Evolutionary conservation across 108 stramenopile species (phyloP), one percentile per base, ranked within the genome.

Genomic region (Craspedostauros australis): DNA sequence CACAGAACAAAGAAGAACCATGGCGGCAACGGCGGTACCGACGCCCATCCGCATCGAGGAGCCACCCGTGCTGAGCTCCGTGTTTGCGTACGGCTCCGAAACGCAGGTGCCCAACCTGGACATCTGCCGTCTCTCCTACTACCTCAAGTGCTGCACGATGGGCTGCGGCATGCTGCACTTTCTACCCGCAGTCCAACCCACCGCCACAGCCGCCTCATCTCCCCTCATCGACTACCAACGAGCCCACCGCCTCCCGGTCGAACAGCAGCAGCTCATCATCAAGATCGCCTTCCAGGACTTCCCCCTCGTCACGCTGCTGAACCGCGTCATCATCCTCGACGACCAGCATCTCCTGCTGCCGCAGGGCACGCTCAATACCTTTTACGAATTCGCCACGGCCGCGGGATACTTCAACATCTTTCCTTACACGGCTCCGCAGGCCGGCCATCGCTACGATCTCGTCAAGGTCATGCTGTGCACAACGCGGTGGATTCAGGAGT

Each of bases 391-490:
- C 47, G 49, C 48, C 15, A 60, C 58, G 30, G 58, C 58, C 11
- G 48, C 58, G 1, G 49, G 38, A 7, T 48, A 32, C 37, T 60
- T 60, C 26, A 31, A 36, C 6, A 60, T 60, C 46, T 33, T 39
- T 39, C 36, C 18, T 24, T 57, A 46, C 30, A 15, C 25, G 1
- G 20, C 46, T 24, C 26, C 49, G 18, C 47, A 37, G 4, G 36
- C 56, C 21, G 47, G 47, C 7, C 46, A 49, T 28, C 33, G 41
- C 1, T 15, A 42, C 0, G 27, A 39, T 39, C 39, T 49, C 25
- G 47, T 49, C 38, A 60, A 60, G 40, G 58, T 60, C 14, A 60
- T 60, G 58, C 47, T 60, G 11, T 60, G 58, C 30, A 49, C 58
- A 1, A 16, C 41, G n/a, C 48, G 49, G 23, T 60, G 58, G 58